Conservation (phyloP, 495 filamentous ascomycete genomes). For the Hypomontagnella monticulosa region DNA sequence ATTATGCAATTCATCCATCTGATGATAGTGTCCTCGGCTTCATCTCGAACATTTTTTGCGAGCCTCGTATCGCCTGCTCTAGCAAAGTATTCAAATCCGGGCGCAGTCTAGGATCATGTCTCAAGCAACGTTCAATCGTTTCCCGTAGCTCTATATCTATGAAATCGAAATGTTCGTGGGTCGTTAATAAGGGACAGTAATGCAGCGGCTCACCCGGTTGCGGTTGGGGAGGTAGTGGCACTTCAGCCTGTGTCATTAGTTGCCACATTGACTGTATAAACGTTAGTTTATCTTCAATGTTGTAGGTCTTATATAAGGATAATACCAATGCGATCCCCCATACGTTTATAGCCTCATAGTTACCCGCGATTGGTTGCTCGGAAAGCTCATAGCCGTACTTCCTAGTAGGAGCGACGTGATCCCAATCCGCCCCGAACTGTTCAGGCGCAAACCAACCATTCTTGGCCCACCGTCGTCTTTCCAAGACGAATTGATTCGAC, state of each 20-base stretch:
- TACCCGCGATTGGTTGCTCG: slow-evolving; percentile 19
- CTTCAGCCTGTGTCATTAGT: slow-evolving; percentile 17
- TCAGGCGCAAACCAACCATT: slow-evolving; percentile 29
- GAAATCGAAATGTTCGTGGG: neutral
- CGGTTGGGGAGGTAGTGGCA: slow-evolving; percentile 4
- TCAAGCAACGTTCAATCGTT: slow-evolving; percentile 17
- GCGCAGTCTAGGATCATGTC: slow-evolving; percentile 3
- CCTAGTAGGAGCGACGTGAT: neutral
- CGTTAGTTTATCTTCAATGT: neutral
- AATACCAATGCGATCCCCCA: slow-evolving; percentile 32
- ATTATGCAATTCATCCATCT: neutral
- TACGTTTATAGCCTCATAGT: slow-evolving; percentile 28
- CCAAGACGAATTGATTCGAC: slow-evolving; percentile 18
- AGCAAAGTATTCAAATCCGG: neutral
- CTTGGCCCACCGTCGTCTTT: slow-evolving; percentile 8
- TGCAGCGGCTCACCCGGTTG: neutral
- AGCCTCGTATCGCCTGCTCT: neutral
- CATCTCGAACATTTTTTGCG: neutral
- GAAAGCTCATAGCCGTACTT: slow-evolving; percentile 16
- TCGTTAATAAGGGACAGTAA: slow-evolving; percentile 11
- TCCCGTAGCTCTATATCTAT: slow-evolving; percentile 8
- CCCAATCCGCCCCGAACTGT: slow-evolving; percentile 40
- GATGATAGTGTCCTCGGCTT: slow-evolving; percentile 6
- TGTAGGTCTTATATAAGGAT: neutral
- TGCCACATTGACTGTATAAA: slow-evolving; percentile 31